Evolutionary conservation across 2,329 filamentous ascomycete genomes (phyloP), one percentile per base, ranked within the genome.

Genomic region (Truncatella angustata): DNA sequence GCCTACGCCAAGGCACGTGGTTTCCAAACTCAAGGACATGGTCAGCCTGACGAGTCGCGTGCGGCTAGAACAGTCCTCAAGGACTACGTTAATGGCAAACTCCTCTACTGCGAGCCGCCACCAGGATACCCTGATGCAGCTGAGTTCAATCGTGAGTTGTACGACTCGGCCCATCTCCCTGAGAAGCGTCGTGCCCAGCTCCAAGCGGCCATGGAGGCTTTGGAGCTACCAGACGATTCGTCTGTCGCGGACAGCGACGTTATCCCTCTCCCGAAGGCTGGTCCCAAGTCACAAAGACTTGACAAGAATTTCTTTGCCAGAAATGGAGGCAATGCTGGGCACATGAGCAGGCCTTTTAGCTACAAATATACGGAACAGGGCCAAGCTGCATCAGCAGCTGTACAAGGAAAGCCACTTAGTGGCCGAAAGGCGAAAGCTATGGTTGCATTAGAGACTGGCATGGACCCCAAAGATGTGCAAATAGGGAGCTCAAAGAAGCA

Each of bases 31-130:
- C 86, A 89, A 50, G 94, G 94, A 63, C 82, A 90, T 30, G 93
- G 94, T 7, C 89, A 94, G 65, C 93, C 94, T 0, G 94, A 99
- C 63, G 91, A 96, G 74, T 95, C 91, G 1, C 83, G 94, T 61
- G 94, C 94, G 5, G 91, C 93, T 4, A 83, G 94, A 49, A 88
- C 90, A 60, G 80, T 99, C 14, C 81, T 99, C 23, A 99, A 99
- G 69, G 94, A 99, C 73, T 99, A 97, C 65, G 94, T 99, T 60
- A 96, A 88, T 67, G 94, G 94, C 56, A 97, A 97, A 73, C 81
- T 99, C 0, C 81, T 97, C 5, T 97, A 88, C 74, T 94, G 91
- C 60, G 87, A 93, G 63, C 92, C 94, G 4, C 94, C 94, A 0
- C 92, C 92, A 0, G 74, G 74, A 4, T 80, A 86, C 26, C 82